phyloP scores from a whole-genome alignment of 2,329 filamentous ascomycete genomes.

The Fusarium sp. region DNA sequence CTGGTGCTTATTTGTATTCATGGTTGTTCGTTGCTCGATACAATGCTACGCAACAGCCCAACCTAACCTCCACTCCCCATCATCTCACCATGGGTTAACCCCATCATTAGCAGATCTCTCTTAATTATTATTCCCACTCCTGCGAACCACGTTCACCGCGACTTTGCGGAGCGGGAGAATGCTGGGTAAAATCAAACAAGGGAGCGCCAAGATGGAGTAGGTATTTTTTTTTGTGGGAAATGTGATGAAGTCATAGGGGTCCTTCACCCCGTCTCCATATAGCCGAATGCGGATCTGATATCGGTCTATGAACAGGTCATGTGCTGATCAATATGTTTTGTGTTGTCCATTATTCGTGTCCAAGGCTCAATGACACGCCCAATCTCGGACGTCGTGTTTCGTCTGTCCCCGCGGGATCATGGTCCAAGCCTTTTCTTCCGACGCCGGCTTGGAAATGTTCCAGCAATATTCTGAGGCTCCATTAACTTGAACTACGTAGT shows the following conservation, averaged over 20 bases:
- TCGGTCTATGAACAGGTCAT: slow-evolving; percentile 5
- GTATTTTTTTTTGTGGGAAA: slow-evolving; percentile 1
- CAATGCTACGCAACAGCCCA: slow-evolving; percentile 1
- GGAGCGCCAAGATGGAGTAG: slow-evolving; percentile 17
- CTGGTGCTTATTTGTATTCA: slow-evolving; percentile 35
- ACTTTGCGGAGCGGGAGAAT: slow-evolving; percentile 37
- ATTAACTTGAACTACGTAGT: background rate
- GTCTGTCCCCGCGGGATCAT: background rate
- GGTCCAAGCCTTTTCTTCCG: slow-evolving; percentile 4
- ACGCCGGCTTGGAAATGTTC: slow-evolving; percentile 20
- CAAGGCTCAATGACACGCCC: slow-evolving; percentile 9
- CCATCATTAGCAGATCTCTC: slow-evolving; percentile 34
- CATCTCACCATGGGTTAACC: slow-evolving; percentile 13
- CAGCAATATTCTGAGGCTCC: slow-evolving; percentile 9
- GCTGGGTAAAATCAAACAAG: slow-evolving; percentile 19
- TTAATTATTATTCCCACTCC: slow-evolving; percentile 34
- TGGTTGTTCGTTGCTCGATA: slow-evolving; percentile 12
- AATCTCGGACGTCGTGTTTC: slow-evolving; percentile 9
- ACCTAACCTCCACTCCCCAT: slow-evolving; percentile 36
- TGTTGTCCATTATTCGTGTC: slow-evolving; percentile 11
- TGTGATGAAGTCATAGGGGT: slow-evolving; percentile 49
- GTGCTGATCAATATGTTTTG: slow-evolving; percentile 6
- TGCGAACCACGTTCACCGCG: slow-evolving; percentile 37
- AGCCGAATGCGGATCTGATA: slow-evolving; percentile 4
- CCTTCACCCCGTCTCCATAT: slow-evolving; percentile 30